phyloP scores from a whole-genome alignment of 2,329 filamentous ascomycete genomes.

The Microdochium paspali region DNA sequence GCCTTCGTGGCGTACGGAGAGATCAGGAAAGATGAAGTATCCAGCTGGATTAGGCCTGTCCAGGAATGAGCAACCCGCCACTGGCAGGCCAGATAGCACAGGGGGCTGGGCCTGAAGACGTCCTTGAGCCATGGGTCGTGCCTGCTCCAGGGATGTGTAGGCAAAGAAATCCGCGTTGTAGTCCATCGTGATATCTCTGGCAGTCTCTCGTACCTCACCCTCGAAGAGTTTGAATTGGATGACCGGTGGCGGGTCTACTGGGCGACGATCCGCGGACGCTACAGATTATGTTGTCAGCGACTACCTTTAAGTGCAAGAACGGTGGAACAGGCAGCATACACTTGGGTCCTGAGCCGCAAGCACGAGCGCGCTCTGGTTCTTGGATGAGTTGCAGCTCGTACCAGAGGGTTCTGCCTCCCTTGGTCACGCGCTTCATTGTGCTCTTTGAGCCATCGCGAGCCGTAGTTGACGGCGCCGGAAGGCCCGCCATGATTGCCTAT shows the following conservation, averaged over 20 bases:
- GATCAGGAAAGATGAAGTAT: conserved; percentile 96
- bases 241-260: conserved; percentile 89
- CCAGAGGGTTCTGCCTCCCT: conserved; percentile 66
- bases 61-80: conserved; percentile 91
- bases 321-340: conserved; percentile 48
- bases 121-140: conserved; percentile 72
- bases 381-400: conserved; percentile 84
- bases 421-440: conserved; percentile 44
- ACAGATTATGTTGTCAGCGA: conserved; percentile 6
- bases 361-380: conserved; percentile 87
- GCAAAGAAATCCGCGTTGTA: conserved; percentile 98
- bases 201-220: conserved; percentile 49
- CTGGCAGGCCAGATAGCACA: conserved; percentile 86
- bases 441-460: background rate
- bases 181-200: conserved; percentile 70
- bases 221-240: conserved; percentile 84
- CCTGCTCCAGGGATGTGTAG: conserved; percentile 82
- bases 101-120: conserved; percentile 65
- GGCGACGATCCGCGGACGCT: conserved; percentile 81
- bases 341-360: conserved; percentile 91
- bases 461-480: background rate
- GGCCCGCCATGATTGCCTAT: background rate
- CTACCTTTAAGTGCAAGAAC: conserved; percentile 12
- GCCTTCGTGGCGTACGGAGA: conserved; percentile 92
- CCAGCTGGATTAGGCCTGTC: conserved; percentile 73